A percentile compares a stretch with the other conserved stretches of the same genome.
Conservation (phyloP, 345 rosid species). For the Firmiana major region DNA sequence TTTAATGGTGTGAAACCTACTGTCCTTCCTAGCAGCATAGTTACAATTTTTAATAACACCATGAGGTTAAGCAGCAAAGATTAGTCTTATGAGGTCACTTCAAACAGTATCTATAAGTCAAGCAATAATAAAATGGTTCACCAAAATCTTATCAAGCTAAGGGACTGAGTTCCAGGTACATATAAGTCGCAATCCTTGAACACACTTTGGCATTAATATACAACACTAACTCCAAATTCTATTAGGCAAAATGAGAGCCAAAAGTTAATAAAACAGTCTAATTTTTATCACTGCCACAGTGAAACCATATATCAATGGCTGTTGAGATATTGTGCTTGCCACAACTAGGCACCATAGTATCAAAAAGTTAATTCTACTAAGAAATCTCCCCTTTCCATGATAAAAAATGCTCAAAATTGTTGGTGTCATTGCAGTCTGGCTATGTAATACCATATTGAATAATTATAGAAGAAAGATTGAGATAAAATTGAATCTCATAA, state of each 20-base stretch:
- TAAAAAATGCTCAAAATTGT: background rate
- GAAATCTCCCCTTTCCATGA: background rate
- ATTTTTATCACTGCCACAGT: background rate
- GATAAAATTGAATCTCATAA: background rate
- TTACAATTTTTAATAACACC: background rate
- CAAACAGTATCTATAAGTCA: background rate
- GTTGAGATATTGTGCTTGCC: background rate
- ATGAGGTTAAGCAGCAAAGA: background rate
- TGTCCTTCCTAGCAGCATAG: background rate
- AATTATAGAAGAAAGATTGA: background rate
- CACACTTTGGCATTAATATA: background rate
- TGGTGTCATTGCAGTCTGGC: background rate
- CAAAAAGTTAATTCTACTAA: background rate
- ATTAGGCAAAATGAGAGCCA: background rate
- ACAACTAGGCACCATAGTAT: background rate
- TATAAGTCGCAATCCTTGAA: background rate
- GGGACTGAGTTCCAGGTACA: background rate
- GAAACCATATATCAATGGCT: background rate
- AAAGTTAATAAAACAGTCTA: background rate
- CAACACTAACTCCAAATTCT: background rate
- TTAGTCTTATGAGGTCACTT: background rate
- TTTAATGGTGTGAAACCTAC: background rate
- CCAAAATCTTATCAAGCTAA: background rate
- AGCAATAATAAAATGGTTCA: background rate
- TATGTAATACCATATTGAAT: background rate